Percentiles rank a stretch among this genome's conserved stretches.
phyloP scores from a whole-genome alignment of 1,284 basidiomycete species.

The Quambalaria eucalypti region DNA sequence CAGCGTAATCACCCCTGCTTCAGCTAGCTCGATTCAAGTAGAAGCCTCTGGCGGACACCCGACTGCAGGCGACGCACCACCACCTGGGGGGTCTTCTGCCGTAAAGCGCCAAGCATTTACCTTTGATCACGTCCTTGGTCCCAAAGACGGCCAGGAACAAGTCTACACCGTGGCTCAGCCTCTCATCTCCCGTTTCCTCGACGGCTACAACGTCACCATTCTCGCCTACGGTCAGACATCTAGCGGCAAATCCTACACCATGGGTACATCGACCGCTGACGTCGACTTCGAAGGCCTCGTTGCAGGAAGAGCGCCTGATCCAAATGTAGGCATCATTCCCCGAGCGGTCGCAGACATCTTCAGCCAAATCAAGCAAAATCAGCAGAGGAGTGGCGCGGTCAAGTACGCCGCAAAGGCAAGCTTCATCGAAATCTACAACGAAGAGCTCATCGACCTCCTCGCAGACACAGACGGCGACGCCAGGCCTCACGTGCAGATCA shows the following conservation, averaged over 20 bases:
- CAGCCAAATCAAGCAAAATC: conserved; percentile 53
- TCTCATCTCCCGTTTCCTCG: conserved; percentile 78
- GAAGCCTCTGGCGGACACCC: conserved; percentile 17
- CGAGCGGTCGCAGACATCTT: conserved; percentile 89
- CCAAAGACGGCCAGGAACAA: conserved; percentile 69
- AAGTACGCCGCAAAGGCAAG: conserved; percentile 37
- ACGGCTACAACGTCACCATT: conserved; percentile 95
- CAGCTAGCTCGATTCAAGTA: conserved; percentile 46
- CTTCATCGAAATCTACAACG: conserved; percentile 89
- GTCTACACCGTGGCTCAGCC: conserved; percentile 75
- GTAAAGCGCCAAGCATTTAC: conserved; percentile 66
- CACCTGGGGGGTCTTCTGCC: conserved; percentile 52
- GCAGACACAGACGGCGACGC: conserved; percentile 42
- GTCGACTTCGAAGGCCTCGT: conserved; percentile 32
- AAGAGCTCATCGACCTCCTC: conserved; percentile 52
- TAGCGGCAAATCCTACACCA: conserved; percentile 92
- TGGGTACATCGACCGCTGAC: conserved; percentile 53
- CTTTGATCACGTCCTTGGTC: conserved; percentile 86
- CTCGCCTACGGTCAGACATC: conserved; percentile 96
- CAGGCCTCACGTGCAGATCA: conserved; percentile 77
- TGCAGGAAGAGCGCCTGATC: conserved; percentile 23
- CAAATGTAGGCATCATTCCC: conserved; percentile 71
- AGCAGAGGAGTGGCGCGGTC: conserved; percentile 52
- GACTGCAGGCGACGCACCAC: conserved; percentile 34
- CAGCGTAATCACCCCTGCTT: conserved; percentile 60